Conservation (phyloP, 2,329 filamentous ascomycete species). For the Paraconiothyrium brasiliense region DNA sequence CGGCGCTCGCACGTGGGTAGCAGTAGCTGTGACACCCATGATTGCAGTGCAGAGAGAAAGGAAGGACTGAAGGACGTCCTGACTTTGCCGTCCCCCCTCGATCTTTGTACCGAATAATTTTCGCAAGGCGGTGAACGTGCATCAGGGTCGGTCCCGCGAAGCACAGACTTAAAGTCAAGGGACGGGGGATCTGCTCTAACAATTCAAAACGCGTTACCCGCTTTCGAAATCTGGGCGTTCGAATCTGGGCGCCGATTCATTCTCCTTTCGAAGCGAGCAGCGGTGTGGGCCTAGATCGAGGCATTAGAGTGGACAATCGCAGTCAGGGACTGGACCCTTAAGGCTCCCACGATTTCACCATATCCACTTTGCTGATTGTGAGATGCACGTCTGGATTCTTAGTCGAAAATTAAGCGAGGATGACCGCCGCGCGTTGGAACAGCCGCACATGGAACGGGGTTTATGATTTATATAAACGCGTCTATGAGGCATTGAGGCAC, state of each 20-base stretch:
- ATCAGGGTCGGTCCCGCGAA: not conserved
- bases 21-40: constrained; percentile 2
- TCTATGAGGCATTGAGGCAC: constrained; percentile 56
- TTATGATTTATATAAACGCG: not conserved
- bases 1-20: not conserved
- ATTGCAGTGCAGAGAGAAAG: not conserved
- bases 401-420: not conserved
- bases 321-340: not conserved
- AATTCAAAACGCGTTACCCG: constrained; percentile 1
- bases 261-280: not conserved
- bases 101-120: not conserved
- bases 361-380: not conserved
- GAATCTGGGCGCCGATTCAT: not conserved
- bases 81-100: not conserved
- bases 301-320: not conserved
- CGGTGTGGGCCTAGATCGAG: not conserved
- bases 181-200: not conserved
- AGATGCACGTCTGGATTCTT: not conserved
- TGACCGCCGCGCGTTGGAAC: not conserved
- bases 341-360: not conserved
- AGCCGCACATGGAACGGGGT: not conserved
- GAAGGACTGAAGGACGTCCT: not conserved
- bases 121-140: constrained; percentile 6
- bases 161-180: constrained; percentile 6
- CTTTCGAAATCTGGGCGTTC: not conserved